phyloP scores from a whole-genome alignment of 2,329 filamentous ascomycete species.

The Aspergillus ochraceus region DNA sequence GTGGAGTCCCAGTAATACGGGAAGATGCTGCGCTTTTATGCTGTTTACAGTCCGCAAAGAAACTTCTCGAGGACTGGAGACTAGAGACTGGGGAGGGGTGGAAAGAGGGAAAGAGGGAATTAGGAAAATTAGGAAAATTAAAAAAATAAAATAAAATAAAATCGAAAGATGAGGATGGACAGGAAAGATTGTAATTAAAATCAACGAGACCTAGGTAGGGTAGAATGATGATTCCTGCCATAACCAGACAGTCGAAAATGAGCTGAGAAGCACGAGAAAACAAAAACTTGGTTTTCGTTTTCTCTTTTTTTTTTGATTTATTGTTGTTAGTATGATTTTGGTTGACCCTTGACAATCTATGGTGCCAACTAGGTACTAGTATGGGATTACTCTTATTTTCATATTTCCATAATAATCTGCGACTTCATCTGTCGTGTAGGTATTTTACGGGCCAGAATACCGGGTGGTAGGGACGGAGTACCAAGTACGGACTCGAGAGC shows the following conservation, averaged over 20 bases:
- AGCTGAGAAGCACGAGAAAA: background rate
- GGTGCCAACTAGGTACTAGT: background rate
- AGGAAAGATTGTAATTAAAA: background rate
- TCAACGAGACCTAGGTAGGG: background rate
- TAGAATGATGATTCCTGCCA: background rate
- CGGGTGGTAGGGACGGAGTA: background rate
- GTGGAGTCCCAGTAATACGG: slow-evolving; percentile 6
- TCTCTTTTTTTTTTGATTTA: background rate
- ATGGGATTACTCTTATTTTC: slow-evolving; percentile 1
- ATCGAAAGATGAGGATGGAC: background rate
- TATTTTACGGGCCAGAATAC: background rate
- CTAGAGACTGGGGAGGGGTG: background rate
- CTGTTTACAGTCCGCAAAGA: background rate
- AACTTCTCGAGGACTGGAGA: background rate
- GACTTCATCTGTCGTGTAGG: background rate
- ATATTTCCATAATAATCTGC: background rate
- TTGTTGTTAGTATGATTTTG: background rate
- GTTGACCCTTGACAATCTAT: background rate
- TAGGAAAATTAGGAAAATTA: background rate
- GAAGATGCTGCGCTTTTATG: slow-evolving; percentile 6
- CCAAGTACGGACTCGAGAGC: background rate
- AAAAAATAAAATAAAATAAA: background rate
- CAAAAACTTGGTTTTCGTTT: too few species aligned
- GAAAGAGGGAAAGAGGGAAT: background rate
- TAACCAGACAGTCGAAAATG: background rate